Base-by-base conservation (phyloP, 2,329 filamentous ascomycete species). In the Beauveria scarabaeidicola region DNA sequence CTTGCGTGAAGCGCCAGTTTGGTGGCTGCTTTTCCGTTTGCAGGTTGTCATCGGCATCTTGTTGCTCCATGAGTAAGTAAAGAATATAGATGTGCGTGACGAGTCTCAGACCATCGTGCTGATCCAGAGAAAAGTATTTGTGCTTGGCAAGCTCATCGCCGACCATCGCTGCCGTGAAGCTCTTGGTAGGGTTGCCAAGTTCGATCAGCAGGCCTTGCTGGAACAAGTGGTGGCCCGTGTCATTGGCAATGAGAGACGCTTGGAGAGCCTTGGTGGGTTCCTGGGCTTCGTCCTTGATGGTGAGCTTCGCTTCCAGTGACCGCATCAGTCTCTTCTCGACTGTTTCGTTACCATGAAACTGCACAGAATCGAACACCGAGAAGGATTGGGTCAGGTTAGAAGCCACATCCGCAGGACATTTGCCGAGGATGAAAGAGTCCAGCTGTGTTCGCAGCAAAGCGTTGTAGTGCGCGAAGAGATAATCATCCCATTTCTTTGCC, bases 381-480 rank as follows among this genome's bases (percentile, higher is more conserved):
- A 89, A 85, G 3, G 81, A 80, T 40, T 84, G 81, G 6, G 79
- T 77, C 52, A 85, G 69, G n/a, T 74, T 73, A 29, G 83, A 76
- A 23, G 81, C 75, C 19, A 80, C 73, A 38, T 80, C 79, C 19
- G 81, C 73, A 11, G 83, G 76, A 65, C 81, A 80, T 63, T 80
- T 76, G 23, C 75, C 75, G 62, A 83, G 74, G 59, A 90, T 75
- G 68, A 88, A 95, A 3, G 78, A 76, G 65, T 93, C 89, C 69
- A 96, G 93, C 66, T 93, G 88, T 2, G 85, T 84, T 58, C 92
- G 82, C 10, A 97, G 74, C 5, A 93, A 77, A n/a, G 89, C 86
- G 68, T 95, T 97, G 77, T 94, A 94, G 70, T 92, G 86, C 40
- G 88, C 86, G 71, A 94, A 96, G 19, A 97, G 79, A 66, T 87